Base-by-base conservation (phyloP, 1,139 yeast species). In the Saccharomycopsis hybrid region DNA sequence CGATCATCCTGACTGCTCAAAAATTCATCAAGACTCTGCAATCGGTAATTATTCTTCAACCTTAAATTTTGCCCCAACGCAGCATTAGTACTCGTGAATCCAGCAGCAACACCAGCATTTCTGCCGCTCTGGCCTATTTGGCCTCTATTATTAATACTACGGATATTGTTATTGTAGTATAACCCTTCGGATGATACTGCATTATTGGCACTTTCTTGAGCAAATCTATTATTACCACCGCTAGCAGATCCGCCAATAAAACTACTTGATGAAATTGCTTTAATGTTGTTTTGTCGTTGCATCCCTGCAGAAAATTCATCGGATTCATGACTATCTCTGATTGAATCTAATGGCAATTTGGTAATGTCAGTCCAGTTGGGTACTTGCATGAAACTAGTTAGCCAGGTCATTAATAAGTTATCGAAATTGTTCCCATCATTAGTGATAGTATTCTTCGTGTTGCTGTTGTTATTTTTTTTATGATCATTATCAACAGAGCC, bases 1-100 rank as follows among this genome's bases (percentile, higher is more conserved):
- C 35, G 11, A 29, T 40, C 58, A 24, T 49, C 50, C 36, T 40
- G 43, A 8, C 48, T 83, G 24, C 85, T 86, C 60, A 89, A 84
- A 63, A 88, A 88, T 54, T 89, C 96, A 60, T 89, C 96, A 56
- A 89, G 68, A 53, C 88, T 86, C 65, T 85, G 95, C 46, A 85
- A 68, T 56, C 76, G 77, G 60, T 81, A 74, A 58, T 65, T 77
- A 56, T 66, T 68, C 38, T 62, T 60, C 8, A 56, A 54, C 40
- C 28, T 13, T 3, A 32, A 31, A 27, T 36, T 25, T 13, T 58
- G 54, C n/a, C n/a, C n/a, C n/a, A n/a, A n/a, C n/a, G n/a, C n/a
- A 3, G 60, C 43, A 24, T 44, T 27, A 8, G 7, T 18, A 27
- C 40, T 29, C 5, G 33, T 41, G 24, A 25, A 35, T 5, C 49